Base-by-base conservation (phyloP, 192 early-diverging fungal species). In the Coemansia sp. region DNA sequence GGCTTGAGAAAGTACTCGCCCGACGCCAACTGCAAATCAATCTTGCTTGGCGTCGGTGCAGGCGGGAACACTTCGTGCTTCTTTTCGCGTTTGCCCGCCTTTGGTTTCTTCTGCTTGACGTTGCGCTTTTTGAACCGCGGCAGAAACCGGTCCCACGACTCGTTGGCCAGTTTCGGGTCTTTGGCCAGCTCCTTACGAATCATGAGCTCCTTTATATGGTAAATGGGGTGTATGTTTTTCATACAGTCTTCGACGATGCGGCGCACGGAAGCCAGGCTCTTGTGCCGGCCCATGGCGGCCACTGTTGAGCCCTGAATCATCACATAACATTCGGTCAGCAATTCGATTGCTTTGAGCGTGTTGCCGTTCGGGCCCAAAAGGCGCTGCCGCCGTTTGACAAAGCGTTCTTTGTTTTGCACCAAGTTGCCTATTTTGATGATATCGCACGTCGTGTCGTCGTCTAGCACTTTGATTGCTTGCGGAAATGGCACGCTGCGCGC, bases 301-400 rank as follows among this genome's bases (percentile, higher is more conserved):
- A 99, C 97, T 1, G 97, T 99, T 67, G 96, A 95, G 51, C 97
- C 97, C 71, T 98, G 96, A n/a, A 99, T 94, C 88, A 99, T 87
- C 24, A 98, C 87, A 63, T 99, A 98, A 70, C 95, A 95, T 24
- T 87, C 84, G 15, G 97, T 99, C 71, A 99, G 75, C 39, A 99
- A 81, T 82, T 99, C 96, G 53, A 99, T 90, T 9, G 97, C 97
- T 84, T 95, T 95, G 21, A 97, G 80, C 11, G 95, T 97, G 68
- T 95, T 97, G 29, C 94, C 95, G 66, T 92, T 91, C 12, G 96
- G 97, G 11, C 97, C 97, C 68, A 99, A 82, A 17, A 99, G 76
- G 45, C 97, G 83, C 74, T 99, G 95, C 58, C 97, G 84, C 35
- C 97, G 87, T 72, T 98, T 99, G 9, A 98, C 92, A 76, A 98